Base-by-base conservation (phyloP, 495 filamentous ascomycete species). In the Neurospora sp. region DNA sequence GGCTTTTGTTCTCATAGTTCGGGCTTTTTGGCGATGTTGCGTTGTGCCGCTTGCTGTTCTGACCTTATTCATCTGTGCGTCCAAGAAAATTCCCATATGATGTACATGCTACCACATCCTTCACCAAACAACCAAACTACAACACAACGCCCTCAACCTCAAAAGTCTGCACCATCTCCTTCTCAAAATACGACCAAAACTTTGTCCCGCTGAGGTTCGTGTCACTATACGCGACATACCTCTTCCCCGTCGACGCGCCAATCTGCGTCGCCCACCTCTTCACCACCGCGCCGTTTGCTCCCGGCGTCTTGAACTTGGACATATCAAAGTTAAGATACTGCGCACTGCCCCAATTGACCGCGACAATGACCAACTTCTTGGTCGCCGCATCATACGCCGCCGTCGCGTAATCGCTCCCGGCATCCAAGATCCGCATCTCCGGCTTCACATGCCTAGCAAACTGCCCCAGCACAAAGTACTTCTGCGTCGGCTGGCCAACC, bases 241-340 rank as follows among this genome's bases (percentile, higher is more conserved):
- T 75, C 39, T 78, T 76, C 38, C 81, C 81, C 16, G 71, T 73
- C 14, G 73, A 69, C 54, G 12, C 27, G 35, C 74, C 76, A 70
- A 82, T 77, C 70, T 81, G 78, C 35, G 80, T 83, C 14, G 72
- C 76, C 81, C 82, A 83, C 38, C 82, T 73, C 72, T 75, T 77
- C 11, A 83, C 77, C 41, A 72, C 39, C 16, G 80, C 73, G 4
- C 80, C 81, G 69, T 78, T 72, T 4, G 75, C 74, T 4, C 80
- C 78, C 11, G 76, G 39, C 31, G 71, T 71, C 39, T 48, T 73
- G 62, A 83, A 83, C 39, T 72, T 73, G 20, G 73, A 76, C 20
- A 83, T 71, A 27, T 83, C 81, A 77, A 83, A 82, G 41, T 78
- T 83, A 12, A 83, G 66, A 38, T 81, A 79, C 75, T 83, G 82